phyloP scores from a whole-genome alignment of 768 basidiomycete genomes.

The Suillus sp. region DNA sequence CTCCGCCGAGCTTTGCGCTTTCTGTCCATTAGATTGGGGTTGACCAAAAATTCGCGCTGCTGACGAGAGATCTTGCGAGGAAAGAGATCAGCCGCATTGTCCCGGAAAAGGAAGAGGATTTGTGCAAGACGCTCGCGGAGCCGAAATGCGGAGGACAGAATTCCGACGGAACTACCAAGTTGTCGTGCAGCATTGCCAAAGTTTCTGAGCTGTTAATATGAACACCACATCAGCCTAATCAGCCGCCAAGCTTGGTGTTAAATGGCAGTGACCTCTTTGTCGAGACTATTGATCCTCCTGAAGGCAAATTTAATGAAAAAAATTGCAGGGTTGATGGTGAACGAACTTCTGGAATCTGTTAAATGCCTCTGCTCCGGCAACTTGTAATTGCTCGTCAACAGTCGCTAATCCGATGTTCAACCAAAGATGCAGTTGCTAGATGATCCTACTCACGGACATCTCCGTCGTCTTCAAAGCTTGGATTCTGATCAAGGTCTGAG shows the following conservation, averaged over 20 bases:
- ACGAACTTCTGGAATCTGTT: conserved; percentile 61
- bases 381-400: conserved; percentile 71
- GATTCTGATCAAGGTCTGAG: conserved; percentile 42
- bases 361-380: conserved; percentile 65
- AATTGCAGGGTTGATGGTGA: conserved; percentile 2
- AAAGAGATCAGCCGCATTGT: conserved; percentile 78
- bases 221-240: background rate
- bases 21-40: conserved; percentile 29
- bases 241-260: background rate
- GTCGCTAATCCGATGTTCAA: conserved; percentile 42
- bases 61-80: conserved; percentile 59
- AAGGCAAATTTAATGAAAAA: conserved; percentile 10
- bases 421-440: background rate
- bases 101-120: conserved; percentile 68
- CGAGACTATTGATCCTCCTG: conserved; percentile 62
- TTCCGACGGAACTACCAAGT: conserved; percentile 75
- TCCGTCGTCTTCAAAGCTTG: conserved; percentile 62
- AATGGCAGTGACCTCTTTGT: conserved; percentile 52
- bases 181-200: conserved; percentile 78
- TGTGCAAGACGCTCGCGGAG: conserved; percentile 70
- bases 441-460: conserved; percentile 59
- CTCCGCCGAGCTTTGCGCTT: conserved; percentile 22
- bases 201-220: conserved; percentile 59
- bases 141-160: conserved; percentile 72
- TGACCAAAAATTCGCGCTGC: conserved; percentile 41